A percentile compares a stretch with the other conserved stretches of the same genome.
Evolutionary conservation across 345 rosid species (phyloP).

Genomic region (Citrus inodora): DNA sequence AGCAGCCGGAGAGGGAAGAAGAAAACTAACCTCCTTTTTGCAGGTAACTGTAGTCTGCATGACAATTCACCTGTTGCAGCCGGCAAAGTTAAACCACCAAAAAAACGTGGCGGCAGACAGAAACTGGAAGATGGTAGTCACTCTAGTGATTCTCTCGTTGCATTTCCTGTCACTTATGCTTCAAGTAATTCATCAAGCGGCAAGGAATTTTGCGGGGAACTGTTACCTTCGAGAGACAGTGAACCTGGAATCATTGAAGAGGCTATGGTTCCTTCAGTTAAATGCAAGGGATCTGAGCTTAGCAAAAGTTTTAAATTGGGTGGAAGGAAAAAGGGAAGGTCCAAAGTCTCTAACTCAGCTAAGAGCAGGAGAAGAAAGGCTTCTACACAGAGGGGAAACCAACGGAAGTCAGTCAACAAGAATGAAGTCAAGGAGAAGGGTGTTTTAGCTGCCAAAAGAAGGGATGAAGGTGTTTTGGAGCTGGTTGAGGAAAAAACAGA

Average conservation of each 20-base stretch:
- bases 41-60: slow-evolving; percentile 24
- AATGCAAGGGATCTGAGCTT: slow-evolving; percentile 26
- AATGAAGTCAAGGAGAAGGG: slow-evolving; percentile 34
- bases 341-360: slow-evolving; percentile 40
- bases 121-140: slow-evolving; percentile 18
- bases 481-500: slow-evolving; percentile 26
- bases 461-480: slow-evolving; percentile 16
- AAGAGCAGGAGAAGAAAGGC: slow-evolving; percentile 41
- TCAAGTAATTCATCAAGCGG: slow-evolving; percentile 29
- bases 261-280: slow-evolving; percentile 31
- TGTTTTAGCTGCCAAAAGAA: slow-evolving; percentile 8
- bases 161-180: slow-evolving; percentile 25
- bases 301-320: slow-evolving; percentile 40
- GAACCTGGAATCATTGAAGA: slow-evolving; percentile 27
- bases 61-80: slow-evolving; percentile 30
- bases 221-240: slow-evolving; percentile 21
- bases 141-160: slow-evolving; percentile 22
- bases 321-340: slow-evolving; percentile 40
- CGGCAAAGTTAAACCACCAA: slow-evolving; percentile 38
- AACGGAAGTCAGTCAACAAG: slow-evolving; percentile 31
- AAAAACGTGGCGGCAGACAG: slow-evolving; percentile 32
- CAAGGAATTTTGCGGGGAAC: slow-evolving; percentile 24
- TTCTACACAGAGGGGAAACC: slow-evolving; percentile 30
- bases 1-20: slow-evolving; percentile 43
- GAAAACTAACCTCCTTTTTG: slow-evolving; percentile 35